Conservation (phyloP, 345 rosid species). For the Conringia planisiliqua region DNA sequence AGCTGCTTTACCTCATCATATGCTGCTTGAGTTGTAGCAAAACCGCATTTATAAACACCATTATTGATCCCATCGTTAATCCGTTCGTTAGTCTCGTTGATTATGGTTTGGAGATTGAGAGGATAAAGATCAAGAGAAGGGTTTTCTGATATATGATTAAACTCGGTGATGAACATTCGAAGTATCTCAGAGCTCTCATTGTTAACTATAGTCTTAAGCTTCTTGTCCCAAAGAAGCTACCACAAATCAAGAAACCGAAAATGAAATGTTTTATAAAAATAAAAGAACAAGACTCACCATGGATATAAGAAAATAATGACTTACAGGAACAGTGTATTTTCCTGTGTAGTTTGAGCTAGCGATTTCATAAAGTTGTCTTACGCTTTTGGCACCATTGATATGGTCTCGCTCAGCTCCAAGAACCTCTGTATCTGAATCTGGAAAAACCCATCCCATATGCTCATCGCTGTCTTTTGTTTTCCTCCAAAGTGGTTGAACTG, state of each 20-base stretch:
- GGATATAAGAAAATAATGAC: conserved; percentile 19
- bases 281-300: not conserved
- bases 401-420: conserved; percentile 70
- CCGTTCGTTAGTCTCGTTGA: conserved; percentile 45
- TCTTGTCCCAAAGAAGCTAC: conserved; percentile 57
- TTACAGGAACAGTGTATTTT: conserved; percentile 79
- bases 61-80: conserved; percentile 40
- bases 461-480: conserved; percentile 74
- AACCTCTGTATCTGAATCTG: conserved; percentile 54
- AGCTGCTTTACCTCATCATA: conserved; percentile 42
- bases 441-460: conserved; percentile 88
- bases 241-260: not conserved
- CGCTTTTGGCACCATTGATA: conserved; percentile 59
- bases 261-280: not conserved
- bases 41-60: conserved; percentile 49
- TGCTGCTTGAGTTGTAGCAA: conserved; percentile 45
- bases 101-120: conserved; percentile 33
- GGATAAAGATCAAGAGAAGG: conserved; percentile 46
- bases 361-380: conserved; percentile 70
- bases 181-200: conserved; percentile 56
- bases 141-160: conserved; percentile 43
- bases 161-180: conserved; percentile 43
- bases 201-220: conserved; percentile 50
- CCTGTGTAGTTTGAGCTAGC: conserved; percentile 67
- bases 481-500: conserved; percentile 74